Conservation (phyloP, 1,139 yeast species). For the Pichia terricola region DNA sequence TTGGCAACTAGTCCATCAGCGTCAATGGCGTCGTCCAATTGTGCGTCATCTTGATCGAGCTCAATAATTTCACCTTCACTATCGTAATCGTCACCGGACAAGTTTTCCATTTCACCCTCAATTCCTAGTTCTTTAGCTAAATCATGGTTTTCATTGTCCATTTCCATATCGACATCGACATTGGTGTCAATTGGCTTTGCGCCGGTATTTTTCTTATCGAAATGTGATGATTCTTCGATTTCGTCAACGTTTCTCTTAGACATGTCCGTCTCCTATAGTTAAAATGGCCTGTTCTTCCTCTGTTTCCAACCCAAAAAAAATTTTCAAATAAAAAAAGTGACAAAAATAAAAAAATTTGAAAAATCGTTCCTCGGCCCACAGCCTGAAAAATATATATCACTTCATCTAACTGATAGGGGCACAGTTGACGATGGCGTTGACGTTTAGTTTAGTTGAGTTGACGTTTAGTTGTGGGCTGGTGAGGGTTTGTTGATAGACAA, state of each 20-base stretch:
- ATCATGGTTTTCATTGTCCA: constrained; percentile 29
- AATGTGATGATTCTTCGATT: constrained; percentile 20
- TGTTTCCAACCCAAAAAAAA: no score
- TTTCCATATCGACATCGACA: constrained; percentile 19
- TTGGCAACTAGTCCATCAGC: constrained; percentile 12
- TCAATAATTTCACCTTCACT: constrained; percentile 86
- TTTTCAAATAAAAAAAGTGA: no score
- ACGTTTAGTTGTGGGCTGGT: no score
- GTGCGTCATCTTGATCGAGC: constrained; percentile 47
- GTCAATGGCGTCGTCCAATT: constrained; percentile 23
- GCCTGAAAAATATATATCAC: no score
- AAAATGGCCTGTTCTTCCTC: no score
- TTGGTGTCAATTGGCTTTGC: constrained; percentile 20
- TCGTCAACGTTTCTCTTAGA: constrained; percentile 43
- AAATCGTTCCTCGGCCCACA: no score
- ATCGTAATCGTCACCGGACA: constrained; percentile 91
- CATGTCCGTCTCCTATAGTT: constrained; percentile 29
- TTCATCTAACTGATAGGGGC: no score
- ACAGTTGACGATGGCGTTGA: no score
- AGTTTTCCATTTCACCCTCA: constrained; percentile 82
- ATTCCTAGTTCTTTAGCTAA: constrained; percentile 40
- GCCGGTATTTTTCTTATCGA: constrained; percentile 23
- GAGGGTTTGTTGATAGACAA: neutral
- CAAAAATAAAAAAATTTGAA: no score
- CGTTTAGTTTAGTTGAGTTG: no score